Conservation (phyloP, 2,329 filamentous ascomycete genomes). For the Reticulascus tulasneorum region DNA sequence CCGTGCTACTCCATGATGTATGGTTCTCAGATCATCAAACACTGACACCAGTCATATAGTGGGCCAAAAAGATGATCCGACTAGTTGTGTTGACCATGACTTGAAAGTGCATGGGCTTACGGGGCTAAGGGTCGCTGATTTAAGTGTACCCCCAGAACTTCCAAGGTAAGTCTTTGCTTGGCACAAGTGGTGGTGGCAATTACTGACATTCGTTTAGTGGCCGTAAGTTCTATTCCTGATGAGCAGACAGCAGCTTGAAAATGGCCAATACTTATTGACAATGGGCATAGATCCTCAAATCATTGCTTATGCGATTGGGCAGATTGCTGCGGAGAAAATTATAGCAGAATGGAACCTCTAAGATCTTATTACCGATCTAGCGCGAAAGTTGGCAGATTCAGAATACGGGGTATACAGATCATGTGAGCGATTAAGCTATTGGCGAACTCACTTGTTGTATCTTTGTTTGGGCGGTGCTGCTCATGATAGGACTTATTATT, state of each 20-base stretch:
- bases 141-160: slow-evolving; percentile 2
- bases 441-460: no score
- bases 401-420: no score
- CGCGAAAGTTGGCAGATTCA: no score
- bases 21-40: slow-evolving; percentile 3
- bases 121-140: neutral
- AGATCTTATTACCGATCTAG: no score
- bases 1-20: no score
- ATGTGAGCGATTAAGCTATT: no score
- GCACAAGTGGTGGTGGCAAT: neutral
- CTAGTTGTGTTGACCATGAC: slow-evolving; percentile 2
- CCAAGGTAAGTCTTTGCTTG: slow-evolving; percentile 1
- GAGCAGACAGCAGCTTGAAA: no score
- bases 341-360: no score
- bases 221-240: neutral
- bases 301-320: slow-evolving; percentile 4
- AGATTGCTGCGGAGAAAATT: slow-evolving; percentile 2
- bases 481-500: no score
- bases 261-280: neutral
- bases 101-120: slow-evolving; percentile 4
- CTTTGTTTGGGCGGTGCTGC: no score
- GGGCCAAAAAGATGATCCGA: slow-evolving; percentile 2
- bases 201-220: neutral
- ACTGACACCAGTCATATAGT: slow-evolving; percentile 7
- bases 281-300: slow-evolving; percentile 4